phyloP scores from a whole-genome alignment of 2,329 filamentous ascomycete genomes.

The Penicillium griseofulvum region DNA sequence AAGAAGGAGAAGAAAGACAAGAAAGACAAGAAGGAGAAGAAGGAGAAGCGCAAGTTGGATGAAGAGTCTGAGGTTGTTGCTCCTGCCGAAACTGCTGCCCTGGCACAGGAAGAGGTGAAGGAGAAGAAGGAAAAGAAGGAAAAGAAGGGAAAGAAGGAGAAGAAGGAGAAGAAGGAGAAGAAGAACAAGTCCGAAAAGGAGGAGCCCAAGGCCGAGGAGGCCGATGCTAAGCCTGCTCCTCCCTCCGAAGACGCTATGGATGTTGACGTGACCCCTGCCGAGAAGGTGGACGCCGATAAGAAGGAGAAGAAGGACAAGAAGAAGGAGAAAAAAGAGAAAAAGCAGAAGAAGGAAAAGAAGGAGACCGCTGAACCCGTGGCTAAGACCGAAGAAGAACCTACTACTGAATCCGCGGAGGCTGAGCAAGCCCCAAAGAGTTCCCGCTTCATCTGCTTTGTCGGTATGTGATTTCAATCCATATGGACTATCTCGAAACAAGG shows the following conservation, averaged over 20 bases:
- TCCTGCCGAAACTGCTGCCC: conserved; percentile 2
- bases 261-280: conserved; percentile 13
- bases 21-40: conserved; percentile 24
- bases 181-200: conserved; percentile 13
- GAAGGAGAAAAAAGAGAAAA: conserved; percentile 20
- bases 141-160: conserved; percentile 19
- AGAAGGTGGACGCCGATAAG: conserved; percentile 21
- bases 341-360: conserved; percentile 14
- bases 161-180: conserved; percentile 15
- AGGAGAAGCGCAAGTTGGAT: conserved; percentile 12
- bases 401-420: conserved; percentile 17
- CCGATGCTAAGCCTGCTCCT: conserved; percentile 9
- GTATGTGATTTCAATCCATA: conserved; percentile 41
- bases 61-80: conserved; percentile 4
- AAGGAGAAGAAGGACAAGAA: conserved; percentile 22
- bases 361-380: conserved; percentile 16
- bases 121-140: conserved; percentile 20
- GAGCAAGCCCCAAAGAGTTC: conserved; percentile 38
- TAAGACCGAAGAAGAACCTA: conserved; percentile 16
- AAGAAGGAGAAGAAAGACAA: conserved; percentile 31
- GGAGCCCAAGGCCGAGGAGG: conserved; percentile 15
- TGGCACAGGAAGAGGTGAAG: conserved; percentile 13
- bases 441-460: conserved; percentile 76
- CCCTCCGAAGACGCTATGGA: conserved; percentile 9
- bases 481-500: not conserved